These are phyloP conservation scores for Panicum virgatum DNA, from an alignment of 202 grass and related monocot genomes.

Conservation along the genomic window DNA sequence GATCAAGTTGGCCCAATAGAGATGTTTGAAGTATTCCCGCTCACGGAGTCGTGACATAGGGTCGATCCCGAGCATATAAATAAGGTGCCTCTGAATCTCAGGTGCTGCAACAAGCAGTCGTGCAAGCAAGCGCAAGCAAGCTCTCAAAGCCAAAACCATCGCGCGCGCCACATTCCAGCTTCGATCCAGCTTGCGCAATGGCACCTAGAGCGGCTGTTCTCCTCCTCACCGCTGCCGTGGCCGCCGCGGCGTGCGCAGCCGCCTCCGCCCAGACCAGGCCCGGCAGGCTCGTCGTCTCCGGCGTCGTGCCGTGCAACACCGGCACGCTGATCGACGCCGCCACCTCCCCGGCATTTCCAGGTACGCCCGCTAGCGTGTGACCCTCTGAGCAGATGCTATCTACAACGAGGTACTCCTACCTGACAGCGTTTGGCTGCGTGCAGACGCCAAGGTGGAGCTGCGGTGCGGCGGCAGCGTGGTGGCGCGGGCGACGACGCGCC, in stretches of 20 bases:
- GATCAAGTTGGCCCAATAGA: too few relatives aligned
- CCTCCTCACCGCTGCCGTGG: slow-evolving; percentile 15
- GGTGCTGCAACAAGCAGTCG: background rate
- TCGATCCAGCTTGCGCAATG: background rate
- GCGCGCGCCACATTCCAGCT: background rate
- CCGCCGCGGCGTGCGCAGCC: background rate
- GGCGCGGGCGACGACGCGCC: slow-evolving; percentile 42
- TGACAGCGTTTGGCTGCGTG: background rate
- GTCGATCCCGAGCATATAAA: slow-evolving; percentile 1
- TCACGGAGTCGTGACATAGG: too few relatives aligned
- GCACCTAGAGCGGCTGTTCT: background rate
- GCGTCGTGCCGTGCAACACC: slow-evolving; percentile 57
- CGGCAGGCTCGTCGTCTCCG: slow-evolving; percentile 45
- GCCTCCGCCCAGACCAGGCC: slow-evolving; percentile 29
- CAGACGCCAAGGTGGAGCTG: slow-evolving; percentile 54
- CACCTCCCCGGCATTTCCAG: slow-evolving; percentile 48
- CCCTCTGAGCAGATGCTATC: background rate
- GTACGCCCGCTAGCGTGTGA: too few relatives aligned
- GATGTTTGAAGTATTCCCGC: too few relatives aligned
- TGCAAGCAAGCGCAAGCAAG: background rate
- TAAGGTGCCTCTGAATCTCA: background rate
- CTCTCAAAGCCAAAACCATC: background rate
- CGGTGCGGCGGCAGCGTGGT: slow-evolving; percentile 44
- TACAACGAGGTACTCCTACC: too few relatives aligned
- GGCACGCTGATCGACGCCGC: slow-evolving; percentile 40